Conservation (phyloP, 108 stramenopile species). For the Pseudonitzschia multistriata region DNA sequence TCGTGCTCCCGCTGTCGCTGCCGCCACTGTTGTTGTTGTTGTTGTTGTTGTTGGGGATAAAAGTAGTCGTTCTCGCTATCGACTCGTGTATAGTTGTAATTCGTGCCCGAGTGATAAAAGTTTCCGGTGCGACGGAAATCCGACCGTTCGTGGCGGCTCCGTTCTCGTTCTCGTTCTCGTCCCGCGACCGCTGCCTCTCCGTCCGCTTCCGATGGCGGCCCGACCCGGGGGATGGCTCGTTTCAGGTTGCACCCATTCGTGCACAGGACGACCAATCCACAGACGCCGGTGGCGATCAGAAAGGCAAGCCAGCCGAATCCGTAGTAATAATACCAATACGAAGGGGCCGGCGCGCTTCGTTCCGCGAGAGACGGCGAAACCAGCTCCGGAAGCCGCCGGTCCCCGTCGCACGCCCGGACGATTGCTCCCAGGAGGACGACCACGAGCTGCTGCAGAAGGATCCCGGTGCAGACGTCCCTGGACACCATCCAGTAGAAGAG, state of each 20-base stretch:
- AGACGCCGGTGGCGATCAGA: constrained; percentile 16
- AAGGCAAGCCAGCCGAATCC: constrained; percentile 18
- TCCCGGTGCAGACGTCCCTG: constrained; percentile 18
- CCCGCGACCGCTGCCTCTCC: not conserved
- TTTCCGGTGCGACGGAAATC: not conserved
- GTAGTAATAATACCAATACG: not conserved
- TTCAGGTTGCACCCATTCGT: constrained; percentile 13
- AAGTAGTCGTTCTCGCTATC: too few species aligned
- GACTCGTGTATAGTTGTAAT: not conserved
- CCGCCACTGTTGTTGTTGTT: not conserved
- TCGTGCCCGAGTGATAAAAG: not conserved
- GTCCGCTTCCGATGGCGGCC: constrained; percentile 14
- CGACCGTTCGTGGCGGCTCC: not conserved
- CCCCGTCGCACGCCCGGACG: not conserved
- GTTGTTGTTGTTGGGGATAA: not conserved
- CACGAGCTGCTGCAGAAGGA: constrained; percentile 12
- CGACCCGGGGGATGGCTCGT: constrained; percentile 8
- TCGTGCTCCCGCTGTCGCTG: not conserved
- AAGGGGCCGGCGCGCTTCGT: not conserved
- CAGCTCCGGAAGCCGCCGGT: not conserved
- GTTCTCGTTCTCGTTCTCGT: not conserved
- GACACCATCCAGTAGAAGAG: constrained; percentile 21
- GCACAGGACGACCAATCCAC: constrained; percentile 19
- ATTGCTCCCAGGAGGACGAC: constrained; percentile 4
- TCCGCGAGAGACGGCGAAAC: not conserved